Evolutionary conservation across 179 eudicot species (phyloP).

Genomic region (Amaranthus tricolor): DNA sequence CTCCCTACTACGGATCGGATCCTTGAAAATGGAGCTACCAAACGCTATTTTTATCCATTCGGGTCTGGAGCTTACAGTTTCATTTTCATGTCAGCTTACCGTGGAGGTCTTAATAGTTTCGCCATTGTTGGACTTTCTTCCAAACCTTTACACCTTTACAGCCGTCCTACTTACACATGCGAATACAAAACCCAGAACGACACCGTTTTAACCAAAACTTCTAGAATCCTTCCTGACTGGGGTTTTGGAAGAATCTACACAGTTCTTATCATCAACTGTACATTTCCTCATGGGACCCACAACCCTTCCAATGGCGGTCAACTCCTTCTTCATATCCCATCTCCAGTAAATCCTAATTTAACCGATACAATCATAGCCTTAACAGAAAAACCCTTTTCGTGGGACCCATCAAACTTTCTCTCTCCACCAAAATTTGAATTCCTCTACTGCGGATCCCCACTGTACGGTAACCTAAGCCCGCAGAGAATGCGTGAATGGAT

Average conservation of each 20-base stretch:
- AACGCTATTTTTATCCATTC: slow-evolving; percentile 44
- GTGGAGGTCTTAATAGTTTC: slow-evolving; percentile 65
- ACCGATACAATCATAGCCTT: slow-evolving; percentile 47
- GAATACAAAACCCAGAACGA: slow-evolving; percentile 22
- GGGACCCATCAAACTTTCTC: slow-evolving; percentile 20
- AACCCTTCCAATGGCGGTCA: slow-evolving; percentile 42
- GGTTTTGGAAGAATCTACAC: slow-evolving; percentile 83
- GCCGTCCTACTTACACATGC: slow-evolving; percentile 59
- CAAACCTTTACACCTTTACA: slow-evolving; percentile 60
- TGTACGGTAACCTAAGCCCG: slow-evolving; percentile 67
- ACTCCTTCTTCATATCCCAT: slow-evolving; percentile 42
- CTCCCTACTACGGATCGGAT: slow-evolving; percentile 18
- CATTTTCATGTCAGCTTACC: slow-evolving; percentile 78
- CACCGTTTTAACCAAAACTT: not conserved
- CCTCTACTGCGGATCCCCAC: slow-evolving; percentile 71
- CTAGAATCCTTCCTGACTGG: slow-evolving; percentile 75
- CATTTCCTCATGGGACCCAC: slow-evolving; percentile 36
- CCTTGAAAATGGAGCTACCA: slow-evolving; percentile 26
- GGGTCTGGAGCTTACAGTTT: slow-evolving; percentile 74
- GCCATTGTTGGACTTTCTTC: slow-evolving; percentile 63
- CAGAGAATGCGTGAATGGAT: slow-evolving; percentile 83
- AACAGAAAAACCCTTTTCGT: slow-evolving; percentile 32
- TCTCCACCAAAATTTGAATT: slow-evolving; percentile 57
- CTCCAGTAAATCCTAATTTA: slow-evolving; percentile 45
- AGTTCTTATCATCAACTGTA: slow-evolving; percentile 66